Percentiles rank a stretch among this genome's conserved stretches.
phyloP scores from a whole-genome alignment of 2,329 filamentous ascomycete species.

The Apiospora rasikravindrae region DNA sequence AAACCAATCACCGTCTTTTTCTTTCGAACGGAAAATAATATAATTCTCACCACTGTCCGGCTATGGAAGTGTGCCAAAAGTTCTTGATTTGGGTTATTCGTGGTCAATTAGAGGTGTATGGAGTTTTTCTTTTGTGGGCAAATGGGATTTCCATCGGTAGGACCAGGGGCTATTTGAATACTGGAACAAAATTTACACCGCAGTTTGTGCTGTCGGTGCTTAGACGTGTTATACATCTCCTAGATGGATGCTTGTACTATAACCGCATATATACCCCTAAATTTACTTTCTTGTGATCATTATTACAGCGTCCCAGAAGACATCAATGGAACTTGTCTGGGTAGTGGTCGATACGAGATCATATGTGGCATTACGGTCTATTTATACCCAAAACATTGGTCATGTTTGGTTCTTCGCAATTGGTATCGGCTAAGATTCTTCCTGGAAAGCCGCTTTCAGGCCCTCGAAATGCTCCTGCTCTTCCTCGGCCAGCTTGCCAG shows the following conservation, averaged over 20 bases:
- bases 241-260: constrained; percentile 19
- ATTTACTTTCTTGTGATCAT: constrained; percentile 4
- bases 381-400: background rate
- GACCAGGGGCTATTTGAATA: background rate
- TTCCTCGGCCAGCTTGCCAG: constrained; percentile 75
- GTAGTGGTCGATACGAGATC: background rate
- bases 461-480: constrained; percentile 77
- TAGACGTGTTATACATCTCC: constrained; percentile 11
- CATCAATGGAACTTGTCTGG: background rate
- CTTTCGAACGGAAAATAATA: background rate
- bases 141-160: background rate
- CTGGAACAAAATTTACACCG: background rate
- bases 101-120: background rate
- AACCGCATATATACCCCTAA: constrained; percentile 16
- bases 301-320: background rate
- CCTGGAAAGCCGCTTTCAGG: constrained; percentile 64
- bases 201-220: background rate
- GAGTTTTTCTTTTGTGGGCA: background rate
- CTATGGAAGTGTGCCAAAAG: background rate
- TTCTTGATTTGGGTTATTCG: background rate
- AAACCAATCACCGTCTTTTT: background rate
- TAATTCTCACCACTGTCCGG: background rate
- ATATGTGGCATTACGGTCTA: background rate
- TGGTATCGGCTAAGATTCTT: constrained; percentile 40
- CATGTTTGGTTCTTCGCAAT: background rate